Base-by-base conservation (phyloP, 2,329 filamentous ascomycete genomes). In the Neofusicoccum ribis region DNA sequence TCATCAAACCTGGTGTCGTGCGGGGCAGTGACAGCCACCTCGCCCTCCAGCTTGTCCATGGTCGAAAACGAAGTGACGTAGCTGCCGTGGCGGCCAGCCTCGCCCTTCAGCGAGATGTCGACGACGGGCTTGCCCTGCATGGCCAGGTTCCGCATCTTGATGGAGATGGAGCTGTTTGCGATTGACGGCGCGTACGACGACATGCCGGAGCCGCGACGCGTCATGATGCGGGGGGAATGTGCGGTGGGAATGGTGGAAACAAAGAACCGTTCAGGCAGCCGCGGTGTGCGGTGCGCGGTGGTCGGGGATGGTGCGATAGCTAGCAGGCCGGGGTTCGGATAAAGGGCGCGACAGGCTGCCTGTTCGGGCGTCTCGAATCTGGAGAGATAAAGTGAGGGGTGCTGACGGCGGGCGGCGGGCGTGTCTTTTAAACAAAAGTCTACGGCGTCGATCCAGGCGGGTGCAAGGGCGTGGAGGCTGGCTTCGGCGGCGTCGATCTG, bases 1-100 rank as follows among this genome's bases (percentile, higher is more conserved):
- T 85, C 80, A 54, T 88, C 85, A 69, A 88, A 88, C 41, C 77
- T 76, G 3, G 80, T 85, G 59, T 87, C 84, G 54, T 78, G 75
- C n/a, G 79, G 75, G 3, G 82, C 78, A 23, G 78, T 81, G 63
- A 89, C 78, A 17, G 74, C 78, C 5, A 84, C 82, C 31, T 78
- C 80, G 12, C 86, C 86, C 64, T 86, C 79, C 63, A 88, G 83
- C 56, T 77, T 80, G 69, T 88, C 86, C 70, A 84, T 78, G 7
- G 85, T 88, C 2, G 85, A 87, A 70, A 83, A 87, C 39, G 81
- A 80, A 20, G 75, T 80, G 46, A 83, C 75, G 43, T 78, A 77
- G 8, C 68, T 69, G 37, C 67, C 71, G 37, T 70, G 70, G 11
- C 68, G 67, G 7, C 70, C 72, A 63, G 76, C 71, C 31, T 70